Base-by-base conservation (phyloP, 2,329 filamentous ascomycete species). In the Cladosporium sp. region DNA sequence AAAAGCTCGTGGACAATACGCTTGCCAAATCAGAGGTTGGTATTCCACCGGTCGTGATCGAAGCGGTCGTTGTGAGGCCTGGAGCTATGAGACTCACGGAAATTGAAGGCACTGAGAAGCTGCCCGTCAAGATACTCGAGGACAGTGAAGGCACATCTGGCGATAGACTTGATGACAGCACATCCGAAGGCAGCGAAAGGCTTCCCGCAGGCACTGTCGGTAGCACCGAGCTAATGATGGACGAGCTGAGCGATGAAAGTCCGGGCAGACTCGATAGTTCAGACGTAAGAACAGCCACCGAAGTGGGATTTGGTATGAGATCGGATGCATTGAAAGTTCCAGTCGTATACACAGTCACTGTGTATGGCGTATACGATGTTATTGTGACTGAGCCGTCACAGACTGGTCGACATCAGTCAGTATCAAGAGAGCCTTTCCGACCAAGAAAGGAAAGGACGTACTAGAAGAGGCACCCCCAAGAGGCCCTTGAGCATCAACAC, bases 311-410 rank as follows among this genome's bases (percentile, higher is more conserved):
- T 18, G 57, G 23, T 40, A 37, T 28, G 7, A 57, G 14, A 4
- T 21, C 31, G 4, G 62, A 58, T 12, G 31, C 55, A 52, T 65
- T 65, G 16, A 58, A 57, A 12, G 26, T 57, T 2, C 62, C 62
- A 28, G 23, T 60, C 7, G 56, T 59, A 26, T 29, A 65, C 6
- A 65, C 35, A 33, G 63, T 65, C 14, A 65, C 55, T 2, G 63
- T 65, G 5, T 55, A 60, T 21, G 63, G 55, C 21, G 44, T 18
- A 23, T 46, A 26, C 5, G n/a, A 65, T 5, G 62, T 65, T 14
- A 65, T 44, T 18, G 63, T 65, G 12, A 60, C 18, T 16, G 46
- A 7, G 29, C 40, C 55, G 52, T 59, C 56, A 46, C 63, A 65
- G 6, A 56, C 61, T 56, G 21, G 3, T n/a, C 23, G 3, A 26